Evolutionary conservation across 2,329 filamentous ascomycete genomes (phyloP).

Genomic region (Cercospora zeina): DNA sequence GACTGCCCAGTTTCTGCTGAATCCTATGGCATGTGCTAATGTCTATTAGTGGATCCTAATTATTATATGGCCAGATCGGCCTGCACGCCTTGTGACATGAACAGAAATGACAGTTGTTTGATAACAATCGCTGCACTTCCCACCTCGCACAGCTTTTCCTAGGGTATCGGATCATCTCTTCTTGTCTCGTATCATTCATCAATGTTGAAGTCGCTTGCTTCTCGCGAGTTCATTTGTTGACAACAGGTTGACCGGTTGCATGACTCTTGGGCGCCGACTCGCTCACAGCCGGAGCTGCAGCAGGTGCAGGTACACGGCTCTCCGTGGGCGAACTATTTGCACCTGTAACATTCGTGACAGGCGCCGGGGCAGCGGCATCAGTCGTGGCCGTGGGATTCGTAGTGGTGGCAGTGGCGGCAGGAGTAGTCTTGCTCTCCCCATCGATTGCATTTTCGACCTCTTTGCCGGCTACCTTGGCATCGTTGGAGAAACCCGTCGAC

Average conservation of each 20-base stretch:
- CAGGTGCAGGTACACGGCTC: background rate
- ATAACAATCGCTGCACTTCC: background rate
- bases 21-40: too few relatives aligned
- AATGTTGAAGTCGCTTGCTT: too few relatives aligned
- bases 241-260: slow-evolving; percentile 9
- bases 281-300: background rate
- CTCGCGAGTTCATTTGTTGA: background rate
- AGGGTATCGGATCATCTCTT: slow-evolving; percentile 4
- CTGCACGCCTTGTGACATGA: background rate
- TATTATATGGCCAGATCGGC: background rate
- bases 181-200: background rate
- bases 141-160: background rate
- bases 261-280: slow-evolving; percentile 1
- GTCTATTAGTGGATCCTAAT: too few relatives aligned
- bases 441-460: slow-evolving; percentile 17
- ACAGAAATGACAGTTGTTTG: background rate
- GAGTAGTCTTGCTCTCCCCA: background rate
- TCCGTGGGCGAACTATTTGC: background rate
- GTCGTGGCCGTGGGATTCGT: background rate
- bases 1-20: too few relatives aligned
- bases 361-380: background rate
- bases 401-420: background rate
- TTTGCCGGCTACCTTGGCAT: slow-evolving; percentile 29
- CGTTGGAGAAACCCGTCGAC: slow-evolving; percentile 23
- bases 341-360: background rate